phyloP scores from a whole-genome alignment of 2,329 filamentous ascomycete species.

The Camptophora hylomeconis region DNA sequence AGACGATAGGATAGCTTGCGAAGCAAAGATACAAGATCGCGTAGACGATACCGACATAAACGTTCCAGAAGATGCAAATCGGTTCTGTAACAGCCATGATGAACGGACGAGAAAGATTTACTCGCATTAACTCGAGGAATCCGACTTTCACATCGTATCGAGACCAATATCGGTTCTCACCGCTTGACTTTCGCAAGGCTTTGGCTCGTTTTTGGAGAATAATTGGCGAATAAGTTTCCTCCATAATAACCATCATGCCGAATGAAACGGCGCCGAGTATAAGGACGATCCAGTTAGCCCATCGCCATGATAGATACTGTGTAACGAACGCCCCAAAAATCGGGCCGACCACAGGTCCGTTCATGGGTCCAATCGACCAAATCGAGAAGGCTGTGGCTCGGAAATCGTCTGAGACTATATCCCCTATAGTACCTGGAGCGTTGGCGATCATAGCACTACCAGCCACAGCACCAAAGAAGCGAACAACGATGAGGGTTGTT shows the following conservation, averaged over 20 bases:
- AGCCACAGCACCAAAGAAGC: conserved; percentile 63
- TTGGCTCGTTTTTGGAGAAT: conserved; percentile 56
- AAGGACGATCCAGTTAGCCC: conserved; percentile 70
- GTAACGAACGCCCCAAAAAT: conserved; percentile 71
- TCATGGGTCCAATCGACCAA: conserved; percentile 74
- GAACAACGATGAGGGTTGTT: conserved; percentile 52
- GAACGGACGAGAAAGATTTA: conserved; percentile 67
- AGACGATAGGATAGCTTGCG: conserved; percentile 79
- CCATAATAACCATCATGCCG: conserved; percentile 44
- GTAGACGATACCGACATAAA: conserved; percentile 65
- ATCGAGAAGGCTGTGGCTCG: conserved; percentile 72
- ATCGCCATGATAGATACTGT: conserved; percentile 63
- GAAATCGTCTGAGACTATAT: conserved; percentile 69
- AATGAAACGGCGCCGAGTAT: conserved; percentile 56
- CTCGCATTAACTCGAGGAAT: conserved; percentile 54
- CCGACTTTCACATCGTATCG: conserved; percentile 62
- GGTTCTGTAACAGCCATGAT: conserved; percentile 67
- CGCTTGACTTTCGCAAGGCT: conserved; percentile 51
- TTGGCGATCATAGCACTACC: conserved; percentile 74
- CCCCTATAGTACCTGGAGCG: conserved; percentile 67
- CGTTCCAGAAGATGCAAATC: conserved; percentile 69
- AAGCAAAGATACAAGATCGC: conserved; percentile 80
- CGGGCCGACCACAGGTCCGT: conserved; percentile 45
- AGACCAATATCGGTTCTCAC: conserved; percentile 62
- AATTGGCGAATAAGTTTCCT: conserved; percentile 65